Base-by-base conservation (phyloP, 495 filamentous ascomycete genomes). In the Daldinia caldariorum region DNA sequence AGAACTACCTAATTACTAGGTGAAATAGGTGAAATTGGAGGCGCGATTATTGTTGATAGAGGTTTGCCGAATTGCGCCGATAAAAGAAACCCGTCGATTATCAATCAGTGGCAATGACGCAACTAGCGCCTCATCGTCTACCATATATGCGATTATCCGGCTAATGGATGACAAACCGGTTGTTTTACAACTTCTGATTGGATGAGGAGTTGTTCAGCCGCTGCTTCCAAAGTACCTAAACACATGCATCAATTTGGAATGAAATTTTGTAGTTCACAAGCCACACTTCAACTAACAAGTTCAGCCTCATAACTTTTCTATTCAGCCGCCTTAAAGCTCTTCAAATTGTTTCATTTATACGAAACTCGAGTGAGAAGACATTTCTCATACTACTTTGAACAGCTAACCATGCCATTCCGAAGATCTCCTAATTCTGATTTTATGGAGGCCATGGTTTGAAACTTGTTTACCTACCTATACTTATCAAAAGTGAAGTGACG, bases 21-120 rank as follows among this genome's bases (percentile, higher is more conserved):
- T 59, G 35, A 55, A 53, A 69, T 63, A 61, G 59, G 58, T 59
- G 45, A 55, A 53, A 69, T 38, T 39, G 14, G 29, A 51, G 43
- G 58, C 56, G 58, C 22, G 58, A 62, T 58, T 68, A 32, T 61
- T 60, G 35, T 58, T 37, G 4, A 35, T 66, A 58, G 62, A 58
- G 26, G 29, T 22, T 65, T 66, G 62, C 68, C 62, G 68, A 62
- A 50, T 67, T 59, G 55, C 63, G 64, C 69, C 69, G 69, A 72
- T 72, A 61, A 67, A 49, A 67, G 14, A 20, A 68, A 51, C 65
- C 65, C 61, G 61, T 43, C 18, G 70, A 61, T 72, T 72, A 72
- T 68, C 70, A 68, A 72, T 72, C 65, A 61, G 70, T 68, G 65
- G 65, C 65, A 61, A 72, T 72, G 70, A 72, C 70, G 70, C 59